These are phyloP conservation scores for Aspergillus udagawae DNA, from an alignment of 2,329 filamentous ascomycete species.

Conservation along the genomic window DNA sequence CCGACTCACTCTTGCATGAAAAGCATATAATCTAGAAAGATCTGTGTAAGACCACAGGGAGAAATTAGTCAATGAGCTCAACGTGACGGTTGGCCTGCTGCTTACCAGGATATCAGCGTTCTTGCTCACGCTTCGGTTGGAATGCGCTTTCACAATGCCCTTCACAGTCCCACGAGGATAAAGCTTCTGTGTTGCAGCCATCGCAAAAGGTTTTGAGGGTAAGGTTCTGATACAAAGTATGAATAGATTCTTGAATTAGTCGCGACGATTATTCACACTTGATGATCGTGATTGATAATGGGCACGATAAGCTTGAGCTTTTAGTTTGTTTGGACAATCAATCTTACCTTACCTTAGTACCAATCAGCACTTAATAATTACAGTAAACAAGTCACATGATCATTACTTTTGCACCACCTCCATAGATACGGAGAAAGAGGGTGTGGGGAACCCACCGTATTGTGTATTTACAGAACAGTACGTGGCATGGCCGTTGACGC, in stretches of 20 bases:
- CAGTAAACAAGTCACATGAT: background rate
- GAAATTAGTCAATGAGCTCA: background rate
- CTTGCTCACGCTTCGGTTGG: conserved; percentile 73
- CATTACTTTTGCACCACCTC: too few species aligned
- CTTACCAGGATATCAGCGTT: conserved; percentile 79
- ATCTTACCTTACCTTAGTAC: background rate
- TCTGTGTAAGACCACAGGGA: conserved; percentile 45
- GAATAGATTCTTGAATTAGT: background rate
- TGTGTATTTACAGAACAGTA: conserved; percentile 7
- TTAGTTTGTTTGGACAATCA: background rate
- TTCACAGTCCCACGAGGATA: conserved; percentile 83
- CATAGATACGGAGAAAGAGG: too few species aligned
- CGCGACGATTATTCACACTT: conserved; percentile 3
- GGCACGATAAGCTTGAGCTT: background rate
- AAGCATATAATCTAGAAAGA: conserved; percentile 78
- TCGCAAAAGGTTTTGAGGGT: conserved; percentile 23
- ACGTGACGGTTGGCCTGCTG: background rate
- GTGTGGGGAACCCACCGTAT: background rate
- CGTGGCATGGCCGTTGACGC: background rate
- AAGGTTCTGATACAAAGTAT: background rate
- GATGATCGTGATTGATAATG: background rate
- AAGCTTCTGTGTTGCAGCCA: conserved; percentile 65
- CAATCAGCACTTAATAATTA: background rate
- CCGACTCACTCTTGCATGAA: conserved; percentile 64
- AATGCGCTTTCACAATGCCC: conserved; percentile 86